These are phyloP conservation scores for Fusarium sp. DNA, from an alignment of 2,329 filamentous ascomycete genomes.

Conservation along the genomic window DNA sequence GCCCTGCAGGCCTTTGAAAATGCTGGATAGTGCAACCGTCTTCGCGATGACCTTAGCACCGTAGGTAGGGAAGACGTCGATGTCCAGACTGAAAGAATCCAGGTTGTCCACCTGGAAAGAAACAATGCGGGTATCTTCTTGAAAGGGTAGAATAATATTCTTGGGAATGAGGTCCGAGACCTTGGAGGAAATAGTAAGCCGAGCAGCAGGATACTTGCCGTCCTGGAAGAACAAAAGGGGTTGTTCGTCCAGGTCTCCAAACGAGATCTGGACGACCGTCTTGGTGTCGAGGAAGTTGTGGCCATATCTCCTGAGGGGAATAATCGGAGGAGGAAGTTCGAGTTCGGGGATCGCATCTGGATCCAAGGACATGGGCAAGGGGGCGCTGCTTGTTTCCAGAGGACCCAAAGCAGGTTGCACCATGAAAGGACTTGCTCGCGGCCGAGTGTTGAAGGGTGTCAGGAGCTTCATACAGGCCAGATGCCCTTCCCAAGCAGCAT, in stretches of 20 bases:
- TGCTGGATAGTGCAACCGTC: slow-evolving; percentile 88
- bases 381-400: slow-evolving; percentile 61
- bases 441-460: slow-evolving; percentile 66
- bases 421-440: slow-evolving; percentile 57
- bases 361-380: slow-evolving; percentile 76
- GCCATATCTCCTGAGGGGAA: slow-evolving; percentile 92
- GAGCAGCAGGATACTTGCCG: slow-evolving; percentile 93
- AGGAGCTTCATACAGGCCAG: slow-evolving; percentile 93
- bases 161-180: slow-evolving; percentile 95
- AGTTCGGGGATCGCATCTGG: slow-evolving; percentile 91
- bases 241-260: slow-evolving; percentile 80
- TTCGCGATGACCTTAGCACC: slow-evolving; percentile 98
- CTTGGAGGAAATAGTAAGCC: slow-evolving; percentile 96
- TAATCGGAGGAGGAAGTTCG: slow-evolving; percentile 93
- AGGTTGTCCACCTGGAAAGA: slow-evolving; percentile 97
- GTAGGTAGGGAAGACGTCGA: slow-evolving; percentile 97
- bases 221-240: slow-evolving; percentile 97
- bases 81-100: slow-evolving; percentile 93
- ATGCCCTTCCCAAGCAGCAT: slow-evolving; percentile 98
- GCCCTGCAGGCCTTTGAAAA: slow-evolving; percentile 81
- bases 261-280: slow-evolving; percentile 92
- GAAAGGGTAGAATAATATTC: slow-evolving; percentile 94
- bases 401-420: slow-evolving; percentile 58
- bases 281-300: slow-evolving; percentile 99
- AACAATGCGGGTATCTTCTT: slow-evolving; percentile 92